Conservation (phyloP, 345 rosid species). For the Noccaea bulbosa region DNA sequence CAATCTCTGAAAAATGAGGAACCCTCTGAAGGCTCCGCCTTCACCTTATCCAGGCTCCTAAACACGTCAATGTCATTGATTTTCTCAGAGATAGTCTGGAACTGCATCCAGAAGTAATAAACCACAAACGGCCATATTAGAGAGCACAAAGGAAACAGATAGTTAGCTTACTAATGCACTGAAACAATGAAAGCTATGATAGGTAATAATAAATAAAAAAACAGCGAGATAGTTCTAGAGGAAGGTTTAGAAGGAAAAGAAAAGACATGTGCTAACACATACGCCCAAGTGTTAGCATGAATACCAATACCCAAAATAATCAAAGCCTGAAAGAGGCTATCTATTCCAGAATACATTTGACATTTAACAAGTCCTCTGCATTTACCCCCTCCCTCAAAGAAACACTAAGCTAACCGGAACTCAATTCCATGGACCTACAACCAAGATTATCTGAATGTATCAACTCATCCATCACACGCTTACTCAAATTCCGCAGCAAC, state of each 20-base stretch:
- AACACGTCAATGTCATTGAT: constrained; percentile 78
- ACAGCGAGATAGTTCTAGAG: neutral
- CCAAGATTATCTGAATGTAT: neutral
- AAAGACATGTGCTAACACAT: constrained; percentile 13
- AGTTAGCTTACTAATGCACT: neutral
- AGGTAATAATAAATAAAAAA: neutral
- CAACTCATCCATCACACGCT: neutral
- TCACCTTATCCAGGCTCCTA: constrained; percentile 65
- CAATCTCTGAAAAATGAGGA: constrained; percentile 79
- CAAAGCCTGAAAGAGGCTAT: neutral
- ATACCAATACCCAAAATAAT: neutral
- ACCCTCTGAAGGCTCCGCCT: constrained; percentile 77
- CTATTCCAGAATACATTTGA: neutral
- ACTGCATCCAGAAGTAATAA: constrained; percentile 52
- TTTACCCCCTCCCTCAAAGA: neutral
- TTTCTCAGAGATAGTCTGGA: constrained; percentile 68
- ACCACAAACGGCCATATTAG: constrained; percentile 29
- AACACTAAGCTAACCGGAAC: neutral
- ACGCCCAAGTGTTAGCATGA: neutral
- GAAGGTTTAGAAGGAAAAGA: neutral
- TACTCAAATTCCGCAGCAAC: neutral
- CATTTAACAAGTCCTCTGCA: neutral
- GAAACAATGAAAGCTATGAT: neutral
- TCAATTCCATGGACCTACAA: neutral
- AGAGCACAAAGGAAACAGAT: constrained; percentile 16